phyloP scores from a whole-genome alignment of 1,139 yeast species.

The Scheffersomyces illinoinensis region DNA sequence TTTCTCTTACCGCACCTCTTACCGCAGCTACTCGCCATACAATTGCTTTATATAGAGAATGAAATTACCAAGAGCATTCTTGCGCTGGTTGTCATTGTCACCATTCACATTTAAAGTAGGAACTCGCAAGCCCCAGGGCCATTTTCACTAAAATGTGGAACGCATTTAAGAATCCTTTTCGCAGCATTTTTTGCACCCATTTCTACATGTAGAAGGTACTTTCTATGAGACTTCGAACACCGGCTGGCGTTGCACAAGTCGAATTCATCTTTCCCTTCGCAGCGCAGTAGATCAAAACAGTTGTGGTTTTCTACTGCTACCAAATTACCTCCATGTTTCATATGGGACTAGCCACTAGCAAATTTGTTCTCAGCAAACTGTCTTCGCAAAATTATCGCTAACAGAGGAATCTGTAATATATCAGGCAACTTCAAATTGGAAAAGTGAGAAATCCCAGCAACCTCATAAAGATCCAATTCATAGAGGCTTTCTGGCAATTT shows the following conservation, averaged over 20 bases:
- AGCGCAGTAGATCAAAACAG: not conserved
- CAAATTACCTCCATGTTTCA: not conserved
- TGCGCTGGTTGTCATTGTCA: too few species aligned
- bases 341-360: not conserved
- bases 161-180: not conserved
- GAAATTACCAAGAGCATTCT: too few species aligned
- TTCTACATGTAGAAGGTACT: not conserved
- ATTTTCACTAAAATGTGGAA: not conserved
- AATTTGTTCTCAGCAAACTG: not conserved
- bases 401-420: not conserved
- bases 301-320: not conserved
- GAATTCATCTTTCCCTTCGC: not conserved
- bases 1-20: too few species aligned
- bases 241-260: not conserved
- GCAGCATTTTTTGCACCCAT: not conserved
- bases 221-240: not conserved
- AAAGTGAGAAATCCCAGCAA: not conserved
- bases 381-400: not conserved
- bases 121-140: not conserved
- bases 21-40: too few species aligned
- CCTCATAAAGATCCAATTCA: not conserved
- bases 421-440: not conserved
- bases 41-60: too few species aligned
- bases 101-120: not conserved
- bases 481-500: not conserved